Evolutionary conservation across 1,284 basidiomycete species (phyloP).

Genomic region (Heterobasidion annosum): DNA sequence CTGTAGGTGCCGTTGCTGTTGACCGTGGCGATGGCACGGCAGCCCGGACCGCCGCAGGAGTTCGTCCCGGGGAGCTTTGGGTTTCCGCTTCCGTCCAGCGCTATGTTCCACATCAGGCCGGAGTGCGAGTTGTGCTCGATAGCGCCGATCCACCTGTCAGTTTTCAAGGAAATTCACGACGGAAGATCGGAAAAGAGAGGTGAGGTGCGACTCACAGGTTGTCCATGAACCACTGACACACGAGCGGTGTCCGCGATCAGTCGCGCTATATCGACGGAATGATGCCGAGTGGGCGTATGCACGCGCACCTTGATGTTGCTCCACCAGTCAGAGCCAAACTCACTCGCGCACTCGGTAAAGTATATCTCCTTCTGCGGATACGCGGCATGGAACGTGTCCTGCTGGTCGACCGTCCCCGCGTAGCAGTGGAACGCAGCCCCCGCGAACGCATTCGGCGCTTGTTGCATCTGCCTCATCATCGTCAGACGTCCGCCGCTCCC

Average conservation of each 20-base stretch:
- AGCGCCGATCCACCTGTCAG: conserved; percentile 31
- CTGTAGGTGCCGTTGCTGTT: conserved; percentile 54
- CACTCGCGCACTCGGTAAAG: conserved; percentile 45
- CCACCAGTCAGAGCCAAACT: conserved; percentile 65
- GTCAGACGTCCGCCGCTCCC: neutral
- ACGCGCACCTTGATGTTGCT: conserved; percentile 56
- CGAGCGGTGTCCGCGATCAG: conserved; percentile 6
- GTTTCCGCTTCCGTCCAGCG: conserved; percentile 49
- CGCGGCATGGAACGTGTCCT: conserved; percentile 33
- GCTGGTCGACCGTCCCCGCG: conserved; percentile 27
- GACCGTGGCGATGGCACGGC: conserved; percentile 56
- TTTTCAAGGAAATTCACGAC: neutral
- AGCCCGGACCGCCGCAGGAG: conserved; percentile 52
- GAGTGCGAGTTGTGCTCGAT: conserved; percentile 35
- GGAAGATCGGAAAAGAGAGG: neutral
- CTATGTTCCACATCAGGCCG: conserved; percentile 70
- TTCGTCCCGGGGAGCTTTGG: conserved; percentile 56
- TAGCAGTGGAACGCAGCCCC: conserved; percentile 48
- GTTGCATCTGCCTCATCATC: conserved; percentile 25
- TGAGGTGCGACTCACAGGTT: conserved; percentile 40
- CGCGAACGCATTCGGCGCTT: conserved; percentile 32
- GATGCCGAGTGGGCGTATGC: neutral
- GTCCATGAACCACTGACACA: conserved; percentile 60
- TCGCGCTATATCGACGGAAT: too few relatives aligned
- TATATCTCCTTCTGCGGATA: conserved; percentile 40